Base-by-base conservation (phyloP, 108 stramenopile species). In the Nannochloropsis salina region DNA sequence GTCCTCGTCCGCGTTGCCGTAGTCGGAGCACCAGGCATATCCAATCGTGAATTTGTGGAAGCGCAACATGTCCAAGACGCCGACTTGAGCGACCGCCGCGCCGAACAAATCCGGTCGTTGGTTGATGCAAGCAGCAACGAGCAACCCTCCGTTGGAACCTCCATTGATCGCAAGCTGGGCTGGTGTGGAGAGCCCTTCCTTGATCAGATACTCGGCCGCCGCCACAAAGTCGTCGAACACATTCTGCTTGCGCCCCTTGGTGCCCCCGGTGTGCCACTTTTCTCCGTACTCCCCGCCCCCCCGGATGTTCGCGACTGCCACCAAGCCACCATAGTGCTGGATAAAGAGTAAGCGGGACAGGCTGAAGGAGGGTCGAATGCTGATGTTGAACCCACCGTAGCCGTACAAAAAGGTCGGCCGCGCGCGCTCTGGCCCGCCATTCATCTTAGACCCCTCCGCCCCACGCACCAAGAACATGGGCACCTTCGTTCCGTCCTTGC, bases 11-110 rank as follows among this genome's bases (percentile, higher is more conserved):
- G 99, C 95, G 88, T 97, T 87, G 43, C 98, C 98, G 89, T 97
- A 99, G 88, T 99, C 99, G 6, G 96, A 96, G 93, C 95, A 94
- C 99, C 99, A 99, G 10, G 95, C 94, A 47, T 96, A 96, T 22
- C 96, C 95, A 15, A 95, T 95, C 81, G 95, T 87, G 10, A 96
- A 91, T 20, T 87, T 85, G 83, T 90, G 86, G 83, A 90, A 91
- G 43, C 93, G 87, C 85, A 94, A 87, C 98, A 98, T 98, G 86
- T 97, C 96, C 80, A 98, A 86, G 44, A 99, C 91, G 40, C 98
- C 98, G 42, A 99, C 99, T 83, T 89, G 88, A 6, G 88, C 88
- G 18, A 89, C 85, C 18, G 88, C 88, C 6, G 97, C 98, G 8
- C 94, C 96, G 89, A 96, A 98, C 44, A 98, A 89, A 83, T 97